A percentile compares a stretch with the other conserved stretches of the same genome.
phyloP scores from a whole-genome alignment of 805 yeast genomes.

The Yarrowia sp. region DNA sequence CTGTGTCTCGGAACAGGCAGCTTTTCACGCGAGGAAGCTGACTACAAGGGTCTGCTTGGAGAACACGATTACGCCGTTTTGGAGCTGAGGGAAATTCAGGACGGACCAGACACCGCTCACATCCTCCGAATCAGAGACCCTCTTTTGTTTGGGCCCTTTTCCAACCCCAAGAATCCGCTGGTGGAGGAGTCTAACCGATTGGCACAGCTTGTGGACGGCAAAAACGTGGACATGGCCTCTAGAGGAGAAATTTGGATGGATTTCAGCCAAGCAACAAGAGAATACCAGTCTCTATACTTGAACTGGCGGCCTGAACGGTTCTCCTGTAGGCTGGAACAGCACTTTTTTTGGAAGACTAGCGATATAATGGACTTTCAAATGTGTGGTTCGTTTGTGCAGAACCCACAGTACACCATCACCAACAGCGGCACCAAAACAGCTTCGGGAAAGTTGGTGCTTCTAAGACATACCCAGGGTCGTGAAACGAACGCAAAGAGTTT shows the following conservation, averaged over 20 bases:
- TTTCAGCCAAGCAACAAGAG: slow-evolving; percentile 49
- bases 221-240: slow-evolving; percentile 27
- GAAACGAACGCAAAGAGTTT: slow-evolving; percentile 6
- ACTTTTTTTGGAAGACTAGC: slow-evolving; percentile 49
- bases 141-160: slow-evolving; percentile 33
- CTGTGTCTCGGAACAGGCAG: slow-evolving; percentile 74
- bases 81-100: slow-evolving; percentile 49
- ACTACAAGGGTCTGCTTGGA: slow-evolving; percentile 54
- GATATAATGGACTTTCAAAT: slow-evolving; percentile 41
- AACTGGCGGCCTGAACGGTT: slow-evolving; percentile 65
- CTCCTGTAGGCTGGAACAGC: slow-evolving; percentile 43
- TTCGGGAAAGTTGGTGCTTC: slow-evolving; percentile 29
- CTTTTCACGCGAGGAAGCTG: slow-evolving; percentile 50
- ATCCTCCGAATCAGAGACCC: slow-evolving; percentile 26
- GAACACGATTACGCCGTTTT: slow-evolving; percentile 76
- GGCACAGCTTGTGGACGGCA: slow-evolving; percentile 10
- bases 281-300: slow-evolving; percentile 63
- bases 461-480: slow-evolving; percentile 38
- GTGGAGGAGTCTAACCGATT: slow-evolving; percentile 13
- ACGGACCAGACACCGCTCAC: slow-evolving; percentile 8
- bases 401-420: slow-evolving; percentile 52
- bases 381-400: slow-evolving; percentile 45
- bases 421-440: slow-evolving; percentile 42
- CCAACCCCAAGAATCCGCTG: slow-evolving; percentile 27
- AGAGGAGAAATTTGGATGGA: slow-evolving; percentile 45